phyloP scores from a whole-genome alignment of 305 asterid species.

The Fraxinus latifolia region DNA sequence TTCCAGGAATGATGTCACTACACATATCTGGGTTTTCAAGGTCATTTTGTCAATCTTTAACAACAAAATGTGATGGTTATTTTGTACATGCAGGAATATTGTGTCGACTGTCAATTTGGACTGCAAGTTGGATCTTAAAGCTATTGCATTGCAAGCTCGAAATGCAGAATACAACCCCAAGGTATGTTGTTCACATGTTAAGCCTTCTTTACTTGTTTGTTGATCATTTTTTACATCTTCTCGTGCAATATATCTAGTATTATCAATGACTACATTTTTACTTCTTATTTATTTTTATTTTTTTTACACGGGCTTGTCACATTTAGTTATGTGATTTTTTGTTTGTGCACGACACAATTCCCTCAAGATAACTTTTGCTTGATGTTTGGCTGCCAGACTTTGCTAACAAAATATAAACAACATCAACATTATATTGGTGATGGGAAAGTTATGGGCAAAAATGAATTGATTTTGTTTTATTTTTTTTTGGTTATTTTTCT shows the following conservation, averaged over 20 bases:
- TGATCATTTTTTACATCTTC: neutral
- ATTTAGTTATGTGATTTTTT: neutral
- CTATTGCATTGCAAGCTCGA: slow-evolving; percentile 77
- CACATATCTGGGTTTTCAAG: neutral
- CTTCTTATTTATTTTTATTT: neutral
- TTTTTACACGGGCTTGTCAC: neutral
- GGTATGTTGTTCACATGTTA: slow-evolving; percentile 32
- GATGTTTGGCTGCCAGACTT: neutral
- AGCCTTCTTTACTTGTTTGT: neutral
- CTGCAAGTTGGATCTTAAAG: slow-evolving; percentile 78
- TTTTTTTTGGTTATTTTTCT: neutral
- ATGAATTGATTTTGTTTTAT: neutral
- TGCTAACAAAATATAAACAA: neutral
- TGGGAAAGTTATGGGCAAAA: neutral
- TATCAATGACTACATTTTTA: neutral
- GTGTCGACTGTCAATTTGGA: slow-evolving; percentile 79
- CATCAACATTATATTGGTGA: neutral
- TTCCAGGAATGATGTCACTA: neutral
- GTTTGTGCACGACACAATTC: neutral
- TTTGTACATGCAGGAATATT: slow-evolving; percentile 51
- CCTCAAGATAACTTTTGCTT: neutral
- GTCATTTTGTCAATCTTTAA: neutral
- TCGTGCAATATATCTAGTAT: neutral
- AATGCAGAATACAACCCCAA: slow-evolving; percentile 82
- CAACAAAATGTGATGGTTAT: neutral